Evolutionary conservation across 2,329 filamentous ascomycete species (phyloP).

Genomic region (Triangularia verruculosa): DNA sequence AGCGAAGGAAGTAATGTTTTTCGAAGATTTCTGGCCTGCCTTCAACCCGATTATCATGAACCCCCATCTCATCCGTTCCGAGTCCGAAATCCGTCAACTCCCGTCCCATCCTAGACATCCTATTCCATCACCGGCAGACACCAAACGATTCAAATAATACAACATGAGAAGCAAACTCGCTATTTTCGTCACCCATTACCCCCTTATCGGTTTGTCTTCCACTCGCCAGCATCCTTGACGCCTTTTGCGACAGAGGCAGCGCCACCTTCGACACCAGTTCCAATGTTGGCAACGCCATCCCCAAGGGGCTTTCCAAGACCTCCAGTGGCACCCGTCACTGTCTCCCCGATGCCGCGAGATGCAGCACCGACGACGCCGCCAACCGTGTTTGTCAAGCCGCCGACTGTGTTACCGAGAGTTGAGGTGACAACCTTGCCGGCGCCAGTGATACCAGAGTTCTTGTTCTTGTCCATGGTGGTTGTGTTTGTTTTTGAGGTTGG

Average conservation of each 20-base stretch:
- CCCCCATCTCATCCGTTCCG: too few species aligned
- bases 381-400: slow-evolving; percentile 33
- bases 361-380: slow-evolving; percentile 44
- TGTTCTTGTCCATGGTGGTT: slow-evolving; percentile 20
- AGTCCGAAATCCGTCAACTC: too few species aligned
- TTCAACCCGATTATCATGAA: too few species aligned
- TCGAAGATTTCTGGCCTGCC: too few species aligned
- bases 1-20: too few species aligned
- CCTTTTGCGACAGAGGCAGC: slow-evolving; percentile 48
- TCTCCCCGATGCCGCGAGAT: slow-evolving; percentile 55
- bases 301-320: slow-evolving; percentile 53
- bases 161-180: too few species aligned
- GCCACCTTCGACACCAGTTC: slow-evolving; percentile 52
- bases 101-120: too few species aligned
- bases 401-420: slow-evolving; percentile 33
- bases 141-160: too few species aligned
- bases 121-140: too few species aligned
- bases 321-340: slow-evolving; percentile 52
- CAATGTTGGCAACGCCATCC: slow-evolving; percentile 51
- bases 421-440: slow-evolving; percentile 32
- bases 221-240: slow-evolving; percentile 56
- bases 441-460: slow-evolving; percentile 26
- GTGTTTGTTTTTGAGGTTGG: too few species aligned
- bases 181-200: too few species aligned
- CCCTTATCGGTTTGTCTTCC: slow-evolving; percentile 40